Conservation (phyloP, 2,329 filamentous ascomycete genomes). For the Moelleriella libera region DNA sequence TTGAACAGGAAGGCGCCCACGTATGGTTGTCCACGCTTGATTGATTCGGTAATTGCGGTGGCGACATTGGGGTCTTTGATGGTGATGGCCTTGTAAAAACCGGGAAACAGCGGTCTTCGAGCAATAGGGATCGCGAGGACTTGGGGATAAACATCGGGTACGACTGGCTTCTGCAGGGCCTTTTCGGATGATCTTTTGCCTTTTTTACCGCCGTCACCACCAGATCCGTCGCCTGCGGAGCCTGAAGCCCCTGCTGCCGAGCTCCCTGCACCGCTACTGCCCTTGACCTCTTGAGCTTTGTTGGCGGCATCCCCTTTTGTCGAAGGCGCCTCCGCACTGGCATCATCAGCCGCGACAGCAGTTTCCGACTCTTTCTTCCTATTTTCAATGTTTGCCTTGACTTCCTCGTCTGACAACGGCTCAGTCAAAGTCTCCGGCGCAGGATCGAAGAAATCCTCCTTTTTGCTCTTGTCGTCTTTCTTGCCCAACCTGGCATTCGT, state of each 20-base stretch:
- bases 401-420: conserved; percentile 37
- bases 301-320: conserved; percentile 26
- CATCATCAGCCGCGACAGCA: conserved; percentile 25
- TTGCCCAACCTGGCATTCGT: conserved; percentile 19
- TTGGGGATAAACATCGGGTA: conserved; percentile 93
- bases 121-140: conserved; percentile 96
- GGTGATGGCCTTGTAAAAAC: conserved; percentile 97
- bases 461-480: conserved; percentile 22
- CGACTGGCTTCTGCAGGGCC: conserved; percentile 71
- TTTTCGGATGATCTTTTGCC: conserved; percentile 60
- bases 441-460: conserved; percentile 36
- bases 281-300: conserved; percentile 36
- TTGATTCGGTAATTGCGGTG: conserved; percentile 85
- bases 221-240: conserved; percentile 38
- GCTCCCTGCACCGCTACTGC: conserved; percentile 23
- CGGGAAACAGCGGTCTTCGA: conserved; percentile 84
- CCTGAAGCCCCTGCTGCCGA: conserved; percentile 38
- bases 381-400: conserved; percentile 35
- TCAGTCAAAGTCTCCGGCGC: conserved; percentile 25
- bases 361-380: conserved; percentile 27
- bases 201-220: conserved; percentile 51
- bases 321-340: conserved; percentile 28
- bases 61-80: conserved; percentile 88
- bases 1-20: conserved; percentile 96
- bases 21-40: conserved; percentile 93